Evolutionary conservation across 352 stramenopile species (phyloP), one percentile per base, ranked within the genome.

Genomic region (Pythium periplocum): DNA sequence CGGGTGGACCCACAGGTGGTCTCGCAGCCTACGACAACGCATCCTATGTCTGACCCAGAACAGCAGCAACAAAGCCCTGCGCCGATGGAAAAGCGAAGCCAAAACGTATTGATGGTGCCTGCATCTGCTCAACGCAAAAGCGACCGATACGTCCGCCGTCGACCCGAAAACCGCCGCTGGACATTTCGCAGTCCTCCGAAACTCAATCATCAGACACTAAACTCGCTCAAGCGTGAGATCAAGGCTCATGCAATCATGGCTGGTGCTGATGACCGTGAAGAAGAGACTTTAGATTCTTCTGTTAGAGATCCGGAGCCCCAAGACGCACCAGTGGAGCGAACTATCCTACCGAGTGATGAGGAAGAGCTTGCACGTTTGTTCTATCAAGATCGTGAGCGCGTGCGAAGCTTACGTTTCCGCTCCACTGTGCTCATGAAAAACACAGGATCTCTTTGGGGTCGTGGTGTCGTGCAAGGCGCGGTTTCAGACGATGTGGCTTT

Each of bases 371-470:
- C 74, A 1, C 69, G 75, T 6, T 32, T 90, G 4, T 86, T 87
- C 48, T 87, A 86, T 37, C 68, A 88, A 31, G 72, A 90, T 48
- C 70, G 79, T 0, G 77, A 77, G 53, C 76, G 84, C 40, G 70
- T 87, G 53, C 70, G 71, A 41, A 86, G 75, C 37, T 64, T 84
- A 55, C 79, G 80, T 11, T 91, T 94, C 53, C 63, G 75, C 33
- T 73, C 69, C 8, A 75, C 81, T 2, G 67, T 77, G 33, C 59
- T 93, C 34, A 92, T 94, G 73, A 71, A 72, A 49, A 97, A 97
- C 68, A 97, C 89, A 4, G 86, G 81, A 2, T 81, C 76, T 11
- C 66, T 98, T 0, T 98, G 93, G 93, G 91, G 91, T 3, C 73
- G 87, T 39, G 78, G 87, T 38, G 68, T 97, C 3, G 62, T 87